phyloP scores from a whole-genome alignment of 2,329 filamentous ascomycete species.

The Penicillium corylophilum region DNA sequence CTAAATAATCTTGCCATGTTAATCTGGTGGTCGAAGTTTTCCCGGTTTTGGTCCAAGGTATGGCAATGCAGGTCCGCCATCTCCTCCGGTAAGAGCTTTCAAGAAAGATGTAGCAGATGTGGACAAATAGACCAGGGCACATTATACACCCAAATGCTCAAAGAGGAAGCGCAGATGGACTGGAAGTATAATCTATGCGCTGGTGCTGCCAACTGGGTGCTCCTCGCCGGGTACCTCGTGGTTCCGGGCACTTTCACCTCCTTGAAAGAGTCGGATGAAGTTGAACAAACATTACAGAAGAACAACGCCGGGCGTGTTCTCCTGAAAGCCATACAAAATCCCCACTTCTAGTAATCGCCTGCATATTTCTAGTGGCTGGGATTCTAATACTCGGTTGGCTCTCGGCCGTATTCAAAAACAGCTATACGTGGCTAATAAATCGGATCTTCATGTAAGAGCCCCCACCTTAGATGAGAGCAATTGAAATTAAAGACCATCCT shows the following conservation, averaged over 20 bases:
- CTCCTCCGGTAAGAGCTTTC: not conserved
- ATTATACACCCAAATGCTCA: not conserved
- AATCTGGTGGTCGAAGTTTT: not conserved
- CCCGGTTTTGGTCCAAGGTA: not conserved
- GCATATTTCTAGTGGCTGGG: not conserved
- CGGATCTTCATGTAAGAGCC: not conserved
- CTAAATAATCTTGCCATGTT: not conserved
- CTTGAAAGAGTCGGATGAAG: not conserved
- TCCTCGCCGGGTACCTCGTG: constrained; percentile 3
- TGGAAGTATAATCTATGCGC: not conserved
- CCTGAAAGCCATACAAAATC: not conserved
- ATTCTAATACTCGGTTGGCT: not conserved
- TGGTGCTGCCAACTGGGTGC: not conserved
- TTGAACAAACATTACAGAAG: not conserved
- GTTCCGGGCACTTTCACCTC: constrained; percentile 4
- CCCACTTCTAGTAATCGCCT: not conserved
- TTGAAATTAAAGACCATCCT: not conserved
- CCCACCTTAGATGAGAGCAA: not conserved
- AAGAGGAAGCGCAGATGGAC: not conserved
- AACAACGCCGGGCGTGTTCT: not conserved
- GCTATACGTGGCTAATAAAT: constrained; percentile 1
- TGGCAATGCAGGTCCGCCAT: not conserved
- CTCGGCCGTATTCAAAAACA: not conserved
- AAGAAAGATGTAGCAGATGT: not conserved
- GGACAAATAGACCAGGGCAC: not conserved